A percentile compares a stretch with the other conserved stretches of the same genome.
phyloP scores from a whole-genome alignment of 2,329 filamentous ascomycete species.

The Penicillium oxalicum region DNA sequence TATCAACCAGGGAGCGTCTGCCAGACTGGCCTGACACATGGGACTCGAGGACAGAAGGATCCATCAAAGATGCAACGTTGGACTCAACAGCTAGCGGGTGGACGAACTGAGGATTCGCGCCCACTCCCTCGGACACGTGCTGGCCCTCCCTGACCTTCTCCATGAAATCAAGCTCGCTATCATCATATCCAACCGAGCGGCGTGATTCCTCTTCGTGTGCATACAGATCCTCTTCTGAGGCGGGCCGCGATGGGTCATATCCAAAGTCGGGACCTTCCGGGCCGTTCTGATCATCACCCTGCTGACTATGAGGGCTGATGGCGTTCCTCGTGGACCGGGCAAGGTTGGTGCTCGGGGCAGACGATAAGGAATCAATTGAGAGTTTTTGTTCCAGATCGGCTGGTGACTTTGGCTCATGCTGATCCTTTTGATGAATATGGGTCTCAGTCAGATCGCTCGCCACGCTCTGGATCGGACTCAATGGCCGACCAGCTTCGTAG shows the following conservation, averaged over 20 bases:
- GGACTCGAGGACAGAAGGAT: conserved; percentile 68
- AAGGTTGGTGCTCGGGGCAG: conserved; percentile 53
- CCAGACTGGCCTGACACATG: conserved; percentile 46
- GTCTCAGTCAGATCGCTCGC: conserved; percentile 74
- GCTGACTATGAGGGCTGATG: conserved; percentile 47
- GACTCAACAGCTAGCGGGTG: conserved; percentile 75
- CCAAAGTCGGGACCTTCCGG: conserved; percentile 32
- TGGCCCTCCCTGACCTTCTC: conserved; percentile 60
- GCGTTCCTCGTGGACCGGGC: conserved; percentile 51
- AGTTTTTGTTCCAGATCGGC: conserved; percentile 42
- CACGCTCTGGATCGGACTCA: conserved; percentile 89
- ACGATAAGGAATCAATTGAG: conserved; percentile 56
- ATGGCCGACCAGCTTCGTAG: conserved; percentile 59
- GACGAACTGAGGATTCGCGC: conserved; percentile 69
- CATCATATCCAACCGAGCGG: conserved; percentile 45
- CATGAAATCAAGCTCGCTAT: conserved; percentile 52
- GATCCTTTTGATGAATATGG: conserved; percentile 29
- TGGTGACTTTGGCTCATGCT: conserved; percentile 47
- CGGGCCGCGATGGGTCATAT: conserved; percentile 32
- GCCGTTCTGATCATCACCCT: conserved; percentile 37
- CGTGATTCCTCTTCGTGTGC: conserved; percentile 50
- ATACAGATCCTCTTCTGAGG: conserved; percentile 24
- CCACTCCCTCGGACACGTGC: conserved; percentile 63
- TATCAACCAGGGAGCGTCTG: conserved; percentile 43
- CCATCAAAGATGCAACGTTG: conserved; percentile 81